Evolutionary conservation across 345 rosid genomes (phyloP).

Genomic region (Euphorbia tirucalli): DNA sequence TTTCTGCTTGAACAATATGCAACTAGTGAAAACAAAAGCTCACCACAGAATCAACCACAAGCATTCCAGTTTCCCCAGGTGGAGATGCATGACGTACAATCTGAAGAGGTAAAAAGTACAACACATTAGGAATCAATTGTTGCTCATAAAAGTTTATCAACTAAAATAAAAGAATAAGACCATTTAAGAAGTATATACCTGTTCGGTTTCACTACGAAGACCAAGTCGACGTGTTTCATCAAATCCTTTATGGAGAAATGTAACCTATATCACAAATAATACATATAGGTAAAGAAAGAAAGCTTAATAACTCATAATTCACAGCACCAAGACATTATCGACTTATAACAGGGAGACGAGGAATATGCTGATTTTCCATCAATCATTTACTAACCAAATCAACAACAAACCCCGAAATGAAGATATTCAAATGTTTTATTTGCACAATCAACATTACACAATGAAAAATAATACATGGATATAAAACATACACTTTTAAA

Average conservation of each 20-base stretch:
- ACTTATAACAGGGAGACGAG: background rate
- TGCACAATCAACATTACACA: background rate
- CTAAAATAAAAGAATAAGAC: constrained; percentile 2
- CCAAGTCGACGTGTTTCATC: constrained; percentile 97
- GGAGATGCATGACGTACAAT: constrained; percentile 78
- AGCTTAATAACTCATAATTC: constrained; percentile 5
- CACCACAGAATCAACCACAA: constrained; percentile 91
- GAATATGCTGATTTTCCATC: background rate
- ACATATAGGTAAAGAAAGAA: background rate
- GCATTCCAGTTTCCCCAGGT: constrained; percentile 88
- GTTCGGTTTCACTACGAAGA: constrained; percentile 79
- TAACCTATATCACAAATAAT: constrained; percentile 43
- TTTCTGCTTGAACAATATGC: background rate
- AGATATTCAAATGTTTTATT: background rate
- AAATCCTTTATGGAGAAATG: constrained; percentile 91
- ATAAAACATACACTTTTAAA: background rate
- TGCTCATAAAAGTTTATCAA: constrained; percentile 5
- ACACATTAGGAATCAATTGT: constrained; percentile 13
- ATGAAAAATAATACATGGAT: background rate
- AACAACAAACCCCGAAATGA: background rate
- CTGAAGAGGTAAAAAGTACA: constrained; percentile 41
- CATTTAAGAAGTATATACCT: constrained; percentile 41
- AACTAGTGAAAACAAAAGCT: constrained; percentile 21
- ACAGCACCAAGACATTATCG: background rate
- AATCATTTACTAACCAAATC: background rate